Percentiles rank a stretch among this genome's conserved stretches.
Evolutionary conservation across 106 monocot genomes (phyloP).

Genomic region (Vanilla planifolia): DNA sequence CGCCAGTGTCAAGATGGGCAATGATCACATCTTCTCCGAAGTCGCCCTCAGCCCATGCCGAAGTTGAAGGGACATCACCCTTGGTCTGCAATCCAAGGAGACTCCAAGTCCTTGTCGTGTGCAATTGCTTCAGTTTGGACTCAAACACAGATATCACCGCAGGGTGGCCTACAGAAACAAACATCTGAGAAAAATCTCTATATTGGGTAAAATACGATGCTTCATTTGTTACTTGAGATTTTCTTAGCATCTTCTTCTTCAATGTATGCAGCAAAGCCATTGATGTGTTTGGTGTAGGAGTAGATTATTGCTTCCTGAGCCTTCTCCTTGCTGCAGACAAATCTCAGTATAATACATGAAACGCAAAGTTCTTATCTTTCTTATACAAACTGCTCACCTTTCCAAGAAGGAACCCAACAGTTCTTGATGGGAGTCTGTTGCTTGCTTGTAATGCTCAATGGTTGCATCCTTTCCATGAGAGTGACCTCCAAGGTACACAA

Average conservation of each 20-base stretch:
- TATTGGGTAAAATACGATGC: no score
- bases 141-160: constrained; percentile 12
- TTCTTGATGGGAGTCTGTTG: constrained; percentile 23
- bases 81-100: background rate
- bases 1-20: constrained; percentile 24
- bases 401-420: constrained; percentile 39
- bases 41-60: constrained; percentile 11
- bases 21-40: constrained; percentile 20
- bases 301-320: constrained; percentile 44
- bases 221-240: constrained; percentile 28
- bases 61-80: background rate
- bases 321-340: constrained; percentile 30
- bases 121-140: constrained; percentile 2
- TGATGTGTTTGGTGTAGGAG: constrained; percentile 65
- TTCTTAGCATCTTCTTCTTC: constrained; percentile 34
- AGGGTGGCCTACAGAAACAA: constrained; percentile 11
- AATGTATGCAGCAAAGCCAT: constrained; percentile 59
- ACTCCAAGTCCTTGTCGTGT: constrained; percentile 22
- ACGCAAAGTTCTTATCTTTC: background rate
- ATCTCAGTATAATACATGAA: background rate
- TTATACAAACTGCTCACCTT: constrained; percentile 13
- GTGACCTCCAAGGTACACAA: constrained; percentile 66
- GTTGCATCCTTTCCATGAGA: constrained; percentile 29
- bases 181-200: no score
- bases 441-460: constrained; percentile 15